These are phyloP conservation scores for Phytophthora aleatoria DNA, from an alignment of 352 stramenopile species.

Conservation along the genomic window DNA sequence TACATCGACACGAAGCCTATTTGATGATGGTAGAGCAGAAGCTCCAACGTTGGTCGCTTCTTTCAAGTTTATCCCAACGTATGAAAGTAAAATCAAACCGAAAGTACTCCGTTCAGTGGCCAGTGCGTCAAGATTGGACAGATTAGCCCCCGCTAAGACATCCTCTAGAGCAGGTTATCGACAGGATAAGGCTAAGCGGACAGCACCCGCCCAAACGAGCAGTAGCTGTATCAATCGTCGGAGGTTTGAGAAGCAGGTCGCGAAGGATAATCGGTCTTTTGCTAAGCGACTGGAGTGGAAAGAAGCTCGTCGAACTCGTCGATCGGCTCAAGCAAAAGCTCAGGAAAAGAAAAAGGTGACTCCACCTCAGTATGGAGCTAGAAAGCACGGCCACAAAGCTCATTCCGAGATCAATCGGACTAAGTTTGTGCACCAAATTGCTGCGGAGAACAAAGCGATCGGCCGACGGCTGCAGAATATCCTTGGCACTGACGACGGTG, in stretches of 20 bases:
- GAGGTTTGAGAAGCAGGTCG: constrained; percentile 60
- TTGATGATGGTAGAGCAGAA: constrained; percentile 16
- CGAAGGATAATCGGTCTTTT: constrained; percentile 60
- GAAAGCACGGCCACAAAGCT: constrained; percentile 56
- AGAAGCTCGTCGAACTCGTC: constrained; percentile 34
- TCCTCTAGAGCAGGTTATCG: constrained; percentile 11
- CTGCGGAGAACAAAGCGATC: constrained; percentile 58
- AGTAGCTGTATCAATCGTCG: constrained; percentile 66
- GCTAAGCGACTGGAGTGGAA: constrained; percentile 57
- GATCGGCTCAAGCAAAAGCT: constrained; percentile 37
- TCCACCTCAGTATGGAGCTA: constrained; percentile 44
- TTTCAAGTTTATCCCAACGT: constrained; percentile 54
- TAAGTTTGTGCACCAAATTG: constrained; percentile 59
- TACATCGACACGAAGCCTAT: constrained; percentile 23
- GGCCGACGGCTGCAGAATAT: constrained; percentile 58
- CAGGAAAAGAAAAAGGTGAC: constrained; percentile 46
- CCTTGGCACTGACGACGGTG: constrained; percentile 18
- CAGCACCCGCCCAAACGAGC: constrained; percentile 39
- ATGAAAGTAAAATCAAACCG: constrained; percentile 20
- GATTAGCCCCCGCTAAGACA: constrained; percentile 12
- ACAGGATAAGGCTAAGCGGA: constrained; percentile 15
- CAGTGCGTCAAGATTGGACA: constrained; percentile 10
- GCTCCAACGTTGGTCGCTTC: constrained; percentile 37
- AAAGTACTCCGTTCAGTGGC: constrained; percentile 8
- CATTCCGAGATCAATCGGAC: constrained; percentile 65